A percentile compares a stretch with the other conserved stretches of the same genome.
These are phyloP conservation scores for Immersiella caudata DNA, from an alignment of 495 filamentous ascomycete genomes.

Conservation along the genomic window DNA sequence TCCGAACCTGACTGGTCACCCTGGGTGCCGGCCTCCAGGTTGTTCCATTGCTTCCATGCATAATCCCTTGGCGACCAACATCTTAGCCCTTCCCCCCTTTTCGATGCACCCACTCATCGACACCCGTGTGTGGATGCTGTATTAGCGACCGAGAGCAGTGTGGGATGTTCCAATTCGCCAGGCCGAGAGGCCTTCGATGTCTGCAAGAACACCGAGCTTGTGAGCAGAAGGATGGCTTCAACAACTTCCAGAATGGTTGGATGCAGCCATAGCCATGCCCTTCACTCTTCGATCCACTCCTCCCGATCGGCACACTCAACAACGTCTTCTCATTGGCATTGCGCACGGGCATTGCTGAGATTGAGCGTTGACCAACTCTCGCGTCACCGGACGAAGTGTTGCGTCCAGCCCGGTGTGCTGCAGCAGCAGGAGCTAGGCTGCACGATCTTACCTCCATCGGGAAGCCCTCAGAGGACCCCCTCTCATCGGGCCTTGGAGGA, in stretches of 20 bases:
- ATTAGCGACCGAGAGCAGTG: neutral
- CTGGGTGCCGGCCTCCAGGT: neutral
- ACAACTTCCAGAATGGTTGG: neutral
- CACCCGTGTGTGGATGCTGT: neutral
- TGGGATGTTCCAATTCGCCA: neutral
- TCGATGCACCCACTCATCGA: constrained; percentile 1
- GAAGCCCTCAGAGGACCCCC: neutral
- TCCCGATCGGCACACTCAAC: constrained; percentile 15
- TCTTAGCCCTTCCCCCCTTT: constrained; percentile 11
- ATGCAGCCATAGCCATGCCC: constrained; percentile 12
- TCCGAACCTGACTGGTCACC: neutral
- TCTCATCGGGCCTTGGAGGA: neutral
- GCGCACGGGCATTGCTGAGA: constrained; percentile 30
- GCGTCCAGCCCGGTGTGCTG: neutral
- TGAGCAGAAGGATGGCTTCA: neutral
- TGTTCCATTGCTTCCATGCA: constrained; percentile 18
- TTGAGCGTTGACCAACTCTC: constrained; percentile 24
- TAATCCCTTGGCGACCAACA: neutral
- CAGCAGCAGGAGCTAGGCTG: neutral
- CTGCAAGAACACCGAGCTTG: neutral
- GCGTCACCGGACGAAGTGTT: constrained; percentile 20
- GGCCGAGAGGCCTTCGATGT: neutral
- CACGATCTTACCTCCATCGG: neutral
- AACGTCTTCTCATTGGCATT: constrained; percentile 19
- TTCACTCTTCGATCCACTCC: constrained; percentile 14